Percentiles rank a stretch among this genome's conserved stretches.
Conservation (phyloP, 768 basidiomycete genomes). For the Phaeotremella skinneri region DNA sequence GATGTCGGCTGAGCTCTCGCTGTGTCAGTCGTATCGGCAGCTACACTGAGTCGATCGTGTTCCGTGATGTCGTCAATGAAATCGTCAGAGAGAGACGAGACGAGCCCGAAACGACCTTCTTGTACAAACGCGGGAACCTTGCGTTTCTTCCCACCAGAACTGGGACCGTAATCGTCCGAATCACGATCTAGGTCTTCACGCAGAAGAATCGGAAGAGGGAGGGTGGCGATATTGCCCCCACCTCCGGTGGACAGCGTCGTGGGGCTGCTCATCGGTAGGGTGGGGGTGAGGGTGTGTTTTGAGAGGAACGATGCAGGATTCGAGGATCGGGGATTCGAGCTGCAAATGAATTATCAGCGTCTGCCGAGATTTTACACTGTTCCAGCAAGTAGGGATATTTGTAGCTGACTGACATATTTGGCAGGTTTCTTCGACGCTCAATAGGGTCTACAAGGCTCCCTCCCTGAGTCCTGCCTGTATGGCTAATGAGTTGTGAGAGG, state of each 20-base stretch:
- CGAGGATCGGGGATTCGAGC: not conserved
- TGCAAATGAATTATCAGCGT: no score
- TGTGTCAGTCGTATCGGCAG: not conserved
- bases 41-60: no score
- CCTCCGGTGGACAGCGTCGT: not conserved
- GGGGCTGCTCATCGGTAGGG: not conserved
- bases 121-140: conserved; percentile 21
- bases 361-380: no score
- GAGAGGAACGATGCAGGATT: no score
- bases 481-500: not conserved
- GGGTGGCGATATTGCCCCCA: not conserved
- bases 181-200: conserved; percentile 16
- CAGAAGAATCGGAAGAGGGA: not conserved
- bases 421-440: no score
- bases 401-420: no score
- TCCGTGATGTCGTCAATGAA: not conserved
- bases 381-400: no score
- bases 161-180: conserved; percentile 15
- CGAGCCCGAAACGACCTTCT: conserved; percentile 3
- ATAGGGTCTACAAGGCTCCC: no score
- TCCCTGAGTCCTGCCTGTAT: no score
- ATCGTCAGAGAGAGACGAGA: not conserved
- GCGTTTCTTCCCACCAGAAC: conserved; percentile 27
- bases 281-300: not conserved
- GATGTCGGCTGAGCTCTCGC: no score